phyloP scores from a whole-genome alignment of 495 filamentous ascomycete species.

The Aspergillus avenaceus region DNA sequence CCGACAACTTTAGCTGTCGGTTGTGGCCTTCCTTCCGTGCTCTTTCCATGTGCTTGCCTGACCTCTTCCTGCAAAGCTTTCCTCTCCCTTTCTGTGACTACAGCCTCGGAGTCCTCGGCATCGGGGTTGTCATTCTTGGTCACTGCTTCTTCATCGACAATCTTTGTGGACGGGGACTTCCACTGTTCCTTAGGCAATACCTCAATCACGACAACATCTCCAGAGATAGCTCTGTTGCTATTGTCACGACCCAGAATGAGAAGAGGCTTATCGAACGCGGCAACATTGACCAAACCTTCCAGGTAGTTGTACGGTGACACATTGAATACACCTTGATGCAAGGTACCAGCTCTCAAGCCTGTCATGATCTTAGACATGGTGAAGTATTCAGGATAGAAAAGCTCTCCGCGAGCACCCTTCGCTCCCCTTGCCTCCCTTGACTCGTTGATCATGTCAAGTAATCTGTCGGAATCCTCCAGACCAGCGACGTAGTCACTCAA shows the following conservation, averaged over 20 bases:
- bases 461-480: constrained; percentile 73
- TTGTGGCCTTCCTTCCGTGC: constrained; percentile 72
- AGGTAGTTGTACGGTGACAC: constrained; percentile 97
- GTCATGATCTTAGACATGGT: constrained; percentile 94
- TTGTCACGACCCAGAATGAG: constrained; percentile 91
- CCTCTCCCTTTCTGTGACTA: constrained; percentile 82
- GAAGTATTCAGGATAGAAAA: constrained; percentile 80
- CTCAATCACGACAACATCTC: constrained; percentile 89
- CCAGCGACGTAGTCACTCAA: constrained; percentile 75
- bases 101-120: constrained; percentile 65
- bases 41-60: constrained; percentile 75
- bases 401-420: constrained; percentile 59
- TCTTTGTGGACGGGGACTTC: constrained; percentile 91
- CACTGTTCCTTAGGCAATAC: constrained; percentile 90
- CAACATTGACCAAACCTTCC: constrained; percentile 84
- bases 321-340: constrained; percentile 94
- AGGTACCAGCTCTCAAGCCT: constrained; percentile 73
- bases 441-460: constrained; percentile 94
- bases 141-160: constrained; percentile 89
- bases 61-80: constrained; percentile 86
- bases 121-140: constrained; percentile 92
- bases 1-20: constrained; percentile 93
- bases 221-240: constrained; percentile 88
- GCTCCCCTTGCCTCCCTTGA: constrained; percentile 61
- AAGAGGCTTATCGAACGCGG: constrained; percentile 83